These are phyloP conservation scores for Russula olivacea DNA, from an alignment of 768 basidiomycete genomes.

Conservation along the genomic window DNA sequence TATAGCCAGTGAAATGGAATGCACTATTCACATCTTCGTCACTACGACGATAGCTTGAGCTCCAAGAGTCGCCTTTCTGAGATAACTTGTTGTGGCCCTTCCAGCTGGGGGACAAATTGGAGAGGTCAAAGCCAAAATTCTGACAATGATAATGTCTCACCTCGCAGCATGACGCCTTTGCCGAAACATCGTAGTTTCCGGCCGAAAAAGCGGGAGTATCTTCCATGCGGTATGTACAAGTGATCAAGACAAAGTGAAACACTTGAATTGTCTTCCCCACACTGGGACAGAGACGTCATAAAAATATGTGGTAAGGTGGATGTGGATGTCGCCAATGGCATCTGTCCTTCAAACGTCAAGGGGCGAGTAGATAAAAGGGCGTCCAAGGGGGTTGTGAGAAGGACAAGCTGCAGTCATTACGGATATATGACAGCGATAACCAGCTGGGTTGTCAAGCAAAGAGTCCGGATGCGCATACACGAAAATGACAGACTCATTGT, in stretches of 20 bases:
- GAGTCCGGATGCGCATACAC: background rate
- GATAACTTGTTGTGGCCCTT: conserved; percentile 20
- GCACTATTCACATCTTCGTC: conserved; percentile 10
- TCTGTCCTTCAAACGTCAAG: background rate
- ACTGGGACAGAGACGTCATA: background rate
- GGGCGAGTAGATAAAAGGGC: background rate
- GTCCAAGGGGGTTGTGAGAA: background rate
- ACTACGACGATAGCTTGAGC: conserved; percentile 12
- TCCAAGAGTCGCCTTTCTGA: conserved; percentile 16
- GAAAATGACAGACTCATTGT: conserved; percentile 1
- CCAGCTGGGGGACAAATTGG: conserved; percentile 5
- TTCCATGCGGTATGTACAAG: conserved; percentile 10
- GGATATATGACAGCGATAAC: conserved; percentile 13
- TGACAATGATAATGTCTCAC: background rate
- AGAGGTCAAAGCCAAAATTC: background rate
- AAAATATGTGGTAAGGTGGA: background rate
- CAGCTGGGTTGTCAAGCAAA: conserved; percentile 7
- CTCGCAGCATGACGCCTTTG: conserved; percentile 20
- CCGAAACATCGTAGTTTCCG: conserved; percentile 15
- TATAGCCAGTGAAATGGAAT: background rate
- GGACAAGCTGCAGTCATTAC: conserved; percentile 1
- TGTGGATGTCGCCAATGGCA: conserved; percentile 14
- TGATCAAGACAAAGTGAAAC: conserved; percentile 13
- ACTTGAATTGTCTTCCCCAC: background rate
- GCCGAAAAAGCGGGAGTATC: conserved; percentile 3